Base-by-base conservation (phyloP, 73 alveolate species). In the Paraurostyla sp. region DNA sequence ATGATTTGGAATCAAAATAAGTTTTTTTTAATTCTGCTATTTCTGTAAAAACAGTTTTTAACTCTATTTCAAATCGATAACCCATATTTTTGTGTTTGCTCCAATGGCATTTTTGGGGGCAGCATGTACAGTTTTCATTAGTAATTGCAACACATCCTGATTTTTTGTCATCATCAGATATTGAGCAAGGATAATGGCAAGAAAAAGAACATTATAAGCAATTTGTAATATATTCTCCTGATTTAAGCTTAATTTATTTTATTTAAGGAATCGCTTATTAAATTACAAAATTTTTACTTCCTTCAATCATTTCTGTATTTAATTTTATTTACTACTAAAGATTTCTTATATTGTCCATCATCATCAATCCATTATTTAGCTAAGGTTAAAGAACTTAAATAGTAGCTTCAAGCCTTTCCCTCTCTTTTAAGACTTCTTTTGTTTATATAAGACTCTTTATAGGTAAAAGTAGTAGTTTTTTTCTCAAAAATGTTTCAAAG, bases 101-200 rank as follows among this genome's bases (percentile, higher is more conserved):
- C 22, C 33, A 23, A 56, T 16, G 36, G 73, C 73, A 56, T 23
- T 56, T 56, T 56, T 16, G 73, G 36, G 23, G 23, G 73, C 73
- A 56, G 9, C 13, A 16, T 16, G 23, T 56, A 56, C 73, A 56
- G 33, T 56, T 16, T 15, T 56, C 73, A 16, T 13, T 9, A 15
- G 13, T 23, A 13, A 56, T 56, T 56, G 33, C 73, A 16, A 32
- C 22, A 32, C 73, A 56, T 9, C 36, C 33, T 56, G 13, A 9
- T 16, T 16, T 56, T 56, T 13, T 16, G 11, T 13, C 22, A 11
- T 13, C 15, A 56, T 13, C 40, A 16, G 73, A 13, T 9, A 56
- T 56, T 11, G 15, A 22, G 33, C 73, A 56, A 56, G 73, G 73
- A 56, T 16, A 56, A 56, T 56, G 73, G 73, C 73, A 56, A 56